These are phyloP conservation scores for Capronia coronata DNA, from an alignment of 2,329 filamentous ascomycete species.

Conservation along the genomic window DNA sequence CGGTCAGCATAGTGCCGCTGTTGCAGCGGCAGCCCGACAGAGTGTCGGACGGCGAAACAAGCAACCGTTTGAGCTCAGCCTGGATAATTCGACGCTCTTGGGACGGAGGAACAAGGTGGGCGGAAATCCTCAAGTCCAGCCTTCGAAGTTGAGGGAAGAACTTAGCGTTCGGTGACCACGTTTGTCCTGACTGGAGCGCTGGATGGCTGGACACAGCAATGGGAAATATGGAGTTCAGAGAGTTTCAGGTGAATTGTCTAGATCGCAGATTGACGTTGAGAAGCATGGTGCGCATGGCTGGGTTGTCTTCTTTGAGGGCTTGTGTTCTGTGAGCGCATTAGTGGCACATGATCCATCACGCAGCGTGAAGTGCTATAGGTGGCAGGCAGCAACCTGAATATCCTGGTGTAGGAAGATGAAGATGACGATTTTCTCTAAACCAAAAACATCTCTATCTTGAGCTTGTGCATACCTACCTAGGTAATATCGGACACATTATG, in stretches of 20 bases:
- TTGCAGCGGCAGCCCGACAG: slow-evolving; percentile 75
- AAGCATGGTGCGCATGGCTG: background rate
- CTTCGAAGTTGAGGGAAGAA: slow-evolving; percentile 28
- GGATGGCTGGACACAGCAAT: background rate
- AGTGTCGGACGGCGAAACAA: slow-evolving; percentile 68
- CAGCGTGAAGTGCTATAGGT: background rate
- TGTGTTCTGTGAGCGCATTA: too few species aligned
- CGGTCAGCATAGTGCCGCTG: slow-evolving; percentile 77
- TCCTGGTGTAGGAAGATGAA: background rate
- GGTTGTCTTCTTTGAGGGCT: background rate
- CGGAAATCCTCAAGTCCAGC: slow-evolving; percentile 1
- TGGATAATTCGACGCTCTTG: slow-evolving; percentile 84
- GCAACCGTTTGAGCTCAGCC: slow-evolving; percentile 82
- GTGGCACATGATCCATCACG: background rate
- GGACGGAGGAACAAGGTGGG: slow-evolving; percentile 52
- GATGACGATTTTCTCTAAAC: slow-evolving; percentile 1
- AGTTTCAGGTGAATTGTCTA: background rate
- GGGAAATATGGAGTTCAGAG: background rate
- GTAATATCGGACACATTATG: too few species aligned
- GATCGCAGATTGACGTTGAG: background rate
- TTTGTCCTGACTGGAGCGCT: background rate
- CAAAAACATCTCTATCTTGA: background rate
- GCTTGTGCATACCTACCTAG: too few species aligned
- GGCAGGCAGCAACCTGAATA: background rate
- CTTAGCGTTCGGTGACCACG: slow-evolving; percentile 24